Percentiles rank a stretch among this genome's conserved stretches.
Evolutionary conservation across 495 filamentous ascomycete genomes (phyloP).

Genomic region (Podospora didyma): DNA sequence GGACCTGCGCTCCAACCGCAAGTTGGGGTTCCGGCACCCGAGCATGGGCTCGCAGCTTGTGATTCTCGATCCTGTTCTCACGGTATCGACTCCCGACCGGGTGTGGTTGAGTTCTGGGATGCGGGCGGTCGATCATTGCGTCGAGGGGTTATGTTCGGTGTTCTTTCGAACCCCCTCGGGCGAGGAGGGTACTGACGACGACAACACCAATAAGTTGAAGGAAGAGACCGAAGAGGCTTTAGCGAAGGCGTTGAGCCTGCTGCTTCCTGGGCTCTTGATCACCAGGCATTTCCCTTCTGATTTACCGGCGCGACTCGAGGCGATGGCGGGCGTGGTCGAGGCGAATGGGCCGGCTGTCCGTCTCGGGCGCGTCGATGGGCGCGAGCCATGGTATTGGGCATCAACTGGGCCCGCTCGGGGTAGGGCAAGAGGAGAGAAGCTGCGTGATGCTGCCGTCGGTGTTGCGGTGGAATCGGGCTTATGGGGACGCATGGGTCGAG

Average conservation of each 20-base stretch:
- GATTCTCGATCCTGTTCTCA: constrained; percentile 56
- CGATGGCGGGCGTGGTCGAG: constrained; percentile 27
- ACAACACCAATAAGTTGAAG: background rate
- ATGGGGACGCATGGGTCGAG: constrained; percentile 37
- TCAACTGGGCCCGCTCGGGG: constrained; percentile 61
- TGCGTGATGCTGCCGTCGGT: constrained; percentile 61
- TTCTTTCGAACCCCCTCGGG: constrained; percentile 19
- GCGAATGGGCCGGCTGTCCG: constrained; percentile 22
- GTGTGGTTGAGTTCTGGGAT: constrained; percentile 62
- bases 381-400: constrained; percentile 65
- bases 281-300: constrained; percentile 44
- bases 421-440: constrained; percentile 63
- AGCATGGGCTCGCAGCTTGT: constrained; percentile 48
- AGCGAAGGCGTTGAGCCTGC: constrained; percentile 38
- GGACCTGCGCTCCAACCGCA: constrained; percentile 47
- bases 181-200: constrained; percentile 30
- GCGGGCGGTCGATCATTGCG: constrained; percentile 61
- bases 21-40: constrained; percentile 48
- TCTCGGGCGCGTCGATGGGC: constrained; percentile 29
- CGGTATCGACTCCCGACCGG: constrained; percentile 49
- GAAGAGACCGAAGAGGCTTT: constrained; percentile 20
- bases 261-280: constrained; percentile 50
- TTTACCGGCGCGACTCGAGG: constrained; percentile 43
- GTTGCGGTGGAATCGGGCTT: constrained; percentile 50
- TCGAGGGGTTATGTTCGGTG: constrained; percentile 53